A percentile compares a stretch with the other conserved stretches of the same genome.
Conservation (phyloP, 139 green algal species). For the Chlorella sorokiniana region DNA sequence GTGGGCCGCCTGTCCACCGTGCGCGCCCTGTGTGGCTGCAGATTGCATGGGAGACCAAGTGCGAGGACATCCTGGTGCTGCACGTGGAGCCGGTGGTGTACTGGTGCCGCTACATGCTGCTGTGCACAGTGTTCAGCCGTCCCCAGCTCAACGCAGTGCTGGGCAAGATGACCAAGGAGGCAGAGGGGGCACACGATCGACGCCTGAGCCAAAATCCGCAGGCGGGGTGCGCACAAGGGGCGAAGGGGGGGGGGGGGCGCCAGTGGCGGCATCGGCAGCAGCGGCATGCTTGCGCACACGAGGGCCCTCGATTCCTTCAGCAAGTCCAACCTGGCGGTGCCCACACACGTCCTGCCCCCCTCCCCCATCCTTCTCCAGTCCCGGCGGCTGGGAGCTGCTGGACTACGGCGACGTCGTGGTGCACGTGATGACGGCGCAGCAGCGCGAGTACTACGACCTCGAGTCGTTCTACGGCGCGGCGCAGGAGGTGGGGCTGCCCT, state of each 20-base stretch:
- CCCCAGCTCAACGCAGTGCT: conserved; percentile 77
- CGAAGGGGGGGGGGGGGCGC: background rate
- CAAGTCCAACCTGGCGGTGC: too few species aligned
- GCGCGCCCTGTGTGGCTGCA: background rate
- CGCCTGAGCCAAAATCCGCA: conserved; percentile 2
- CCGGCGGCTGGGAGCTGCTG: conserved; percentile 58
- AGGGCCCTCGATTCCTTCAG: too few species aligned
- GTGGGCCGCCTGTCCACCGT: background rate
- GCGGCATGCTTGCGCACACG: too few species aligned
- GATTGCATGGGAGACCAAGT: conserved; percentile 51
- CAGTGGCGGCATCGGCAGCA: too few species aligned
- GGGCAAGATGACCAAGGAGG: conserved; percentile 60
- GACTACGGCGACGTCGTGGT: conserved; percentile 68
- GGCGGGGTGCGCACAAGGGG: background rate
- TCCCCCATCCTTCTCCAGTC: background rate
- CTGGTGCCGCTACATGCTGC: conserved; percentile 70
- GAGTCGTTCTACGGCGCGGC: conserved; percentile 63
- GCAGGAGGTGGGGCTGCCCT: conserved; percentile 60
- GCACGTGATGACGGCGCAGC: conserved; percentile 64
- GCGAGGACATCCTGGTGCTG: conserved; percentile 64
- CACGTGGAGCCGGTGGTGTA: conserved; percentile 69
- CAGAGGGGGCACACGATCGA: conserved; percentile 37
- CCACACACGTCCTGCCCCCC: too few species aligned
- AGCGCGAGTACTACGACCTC: conserved; percentile 72
- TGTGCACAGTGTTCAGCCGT: conserved; percentile 54